Conservation (phyloP, 2,329 filamentous ascomycete species). For the Penicillium sp. region DNA sequence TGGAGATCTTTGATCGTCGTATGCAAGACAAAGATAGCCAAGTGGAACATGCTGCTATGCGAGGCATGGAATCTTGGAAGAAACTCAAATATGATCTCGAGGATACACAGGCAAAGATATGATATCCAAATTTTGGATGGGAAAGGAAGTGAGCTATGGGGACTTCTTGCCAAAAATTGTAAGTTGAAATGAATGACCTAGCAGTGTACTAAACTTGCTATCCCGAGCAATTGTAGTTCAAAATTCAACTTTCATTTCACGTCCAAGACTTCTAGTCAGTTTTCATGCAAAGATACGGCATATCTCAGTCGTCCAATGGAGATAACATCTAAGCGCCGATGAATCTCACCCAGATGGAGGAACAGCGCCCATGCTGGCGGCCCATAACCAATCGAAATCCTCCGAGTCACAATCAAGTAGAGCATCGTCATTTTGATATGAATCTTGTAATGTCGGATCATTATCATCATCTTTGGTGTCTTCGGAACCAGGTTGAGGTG, state of each 20-base stretch:
- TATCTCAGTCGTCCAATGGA: background rate
- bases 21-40: conserved; percentile 31
- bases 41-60: conserved; percentile 26
- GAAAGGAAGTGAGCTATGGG: background rate
- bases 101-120: background rate
- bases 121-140: background rate
- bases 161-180: background rate
- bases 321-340: background rate
- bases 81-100: conserved; percentile 23
- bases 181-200: too few species aligned
- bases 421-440: background rate
- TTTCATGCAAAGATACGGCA: background rate
- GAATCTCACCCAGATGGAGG: background rate
- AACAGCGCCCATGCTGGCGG: conserved; percentile 12
- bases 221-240: background rate
- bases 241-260: background rate
- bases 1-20: conserved; percentile 43
- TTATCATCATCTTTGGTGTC: background rate
- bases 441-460: background rate
- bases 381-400: conserved; percentile 15
- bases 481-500: background rate
- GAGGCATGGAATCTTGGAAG: conserved; percentile 29
- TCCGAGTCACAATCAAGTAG: conserved; percentile 10
- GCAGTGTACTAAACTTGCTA: background rate
- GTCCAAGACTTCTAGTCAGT: background rate